Evolutionary conservation across 805 yeast species (phyloP).

Genomic region (Ogataea siamensis): DNA sequence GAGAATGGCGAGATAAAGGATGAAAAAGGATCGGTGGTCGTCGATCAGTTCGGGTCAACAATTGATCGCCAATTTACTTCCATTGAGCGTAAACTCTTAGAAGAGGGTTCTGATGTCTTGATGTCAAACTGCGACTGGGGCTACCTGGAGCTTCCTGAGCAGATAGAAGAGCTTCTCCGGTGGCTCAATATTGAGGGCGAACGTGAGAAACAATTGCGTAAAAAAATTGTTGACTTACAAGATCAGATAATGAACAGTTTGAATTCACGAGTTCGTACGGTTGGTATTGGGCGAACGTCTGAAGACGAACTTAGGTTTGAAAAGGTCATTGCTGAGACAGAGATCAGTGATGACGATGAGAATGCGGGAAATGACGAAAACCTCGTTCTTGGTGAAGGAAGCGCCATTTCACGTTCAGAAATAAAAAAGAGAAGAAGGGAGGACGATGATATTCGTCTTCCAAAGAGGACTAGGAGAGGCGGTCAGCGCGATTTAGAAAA

Average conservation of each 20-base stretch:
- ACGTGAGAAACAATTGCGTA: constrained; percentile 64
- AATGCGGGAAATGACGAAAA: constrained; percentile 24
- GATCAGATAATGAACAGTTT: constrained; percentile 56
- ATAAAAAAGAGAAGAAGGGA: constrained; percentile 29
- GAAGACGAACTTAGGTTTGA: constrained; percentile 43
- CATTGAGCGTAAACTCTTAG: constrained; percentile 60
- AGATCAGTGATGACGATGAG: constrained; percentile 36
- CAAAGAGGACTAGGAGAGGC: constrained; percentile 32
- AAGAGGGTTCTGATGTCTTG: constrained; percentile 61
- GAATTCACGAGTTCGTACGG: constrained; percentile 54
- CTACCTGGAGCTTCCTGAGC: constrained; percentile 59
- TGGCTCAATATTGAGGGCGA: constrained; percentile 78
- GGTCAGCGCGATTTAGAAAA: constrained; percentile 36
- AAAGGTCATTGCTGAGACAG: constrained; percentile 38
- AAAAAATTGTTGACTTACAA: constrained; percentile 54
- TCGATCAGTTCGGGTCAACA: constrained; percentile 39
- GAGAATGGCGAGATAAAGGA: constrained; percentile 25
- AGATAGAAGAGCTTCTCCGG: constrained; percentile 50
- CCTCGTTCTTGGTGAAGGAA: too few relatives aligned
- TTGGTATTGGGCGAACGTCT: constrained; percentile 43
- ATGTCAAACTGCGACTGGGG: constrained; percentile 63
- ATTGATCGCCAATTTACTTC: constrained; percentile 32
- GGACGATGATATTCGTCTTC: constrained; percentile 26
- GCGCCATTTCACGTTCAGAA: constrained; percentile 13
- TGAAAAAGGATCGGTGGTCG: constrained; percentile 24